Evolutionary conservation across 1,284 basidiomycete species (phyloP).

Genomic region (Fomitopsis palustris): DNA sequence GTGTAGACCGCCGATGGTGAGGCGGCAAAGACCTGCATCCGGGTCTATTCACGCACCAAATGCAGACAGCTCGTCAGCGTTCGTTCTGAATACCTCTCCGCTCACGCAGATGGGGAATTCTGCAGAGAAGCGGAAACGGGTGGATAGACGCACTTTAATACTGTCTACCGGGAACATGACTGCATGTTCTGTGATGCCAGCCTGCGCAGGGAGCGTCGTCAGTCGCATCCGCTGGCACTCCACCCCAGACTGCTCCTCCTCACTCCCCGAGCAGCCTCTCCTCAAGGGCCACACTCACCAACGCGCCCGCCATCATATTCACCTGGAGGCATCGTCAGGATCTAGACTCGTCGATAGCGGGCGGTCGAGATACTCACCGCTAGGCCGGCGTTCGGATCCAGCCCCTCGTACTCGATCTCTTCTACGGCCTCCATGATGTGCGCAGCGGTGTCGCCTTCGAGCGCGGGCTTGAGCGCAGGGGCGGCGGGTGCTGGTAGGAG

Average conservation of each 20-base stretch:
- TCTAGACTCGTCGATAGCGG: neutral
- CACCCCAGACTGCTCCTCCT: neutral
- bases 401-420: slow-evolving; percentile 75
- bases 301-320: slow-evolving; percentile 96
- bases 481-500: slow-evolving; percentile 1
- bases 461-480: slow-evolving; percentile 3
- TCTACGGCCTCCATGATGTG: slow-evolving; percentile 28
- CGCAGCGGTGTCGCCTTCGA: neutral
- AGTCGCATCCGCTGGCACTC: neutral
- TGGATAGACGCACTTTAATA: slow-evolving; percentile 75
- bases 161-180: slow-evolving; percentile 99
- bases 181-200: slow-evolving; percentile 98
- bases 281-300: slow-evolving; percentile 55
- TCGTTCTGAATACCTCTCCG: neutral
- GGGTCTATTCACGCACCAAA: slow-evolving; percentile 59
- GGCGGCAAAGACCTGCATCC: slow-evolving; percentile 95
- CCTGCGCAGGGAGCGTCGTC: slow-evolving; percentile 46
- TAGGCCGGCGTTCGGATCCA: slow-evolving; percentile 74
- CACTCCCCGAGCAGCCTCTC: neutral
- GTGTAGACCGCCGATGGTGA: slow-evolving; percentile 84
- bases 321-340: slow-evolving; percentile 45
- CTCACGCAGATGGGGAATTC: neutral
- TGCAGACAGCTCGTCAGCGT: slow-evolving; percentile 1
- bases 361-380: slow-evolving; percentile 41
- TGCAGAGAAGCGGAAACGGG: neutral